phyloP scores from a whole-genome alignment of 2,329 filamentous ascomycete species.

The Grosmannia serpens region DNA sequence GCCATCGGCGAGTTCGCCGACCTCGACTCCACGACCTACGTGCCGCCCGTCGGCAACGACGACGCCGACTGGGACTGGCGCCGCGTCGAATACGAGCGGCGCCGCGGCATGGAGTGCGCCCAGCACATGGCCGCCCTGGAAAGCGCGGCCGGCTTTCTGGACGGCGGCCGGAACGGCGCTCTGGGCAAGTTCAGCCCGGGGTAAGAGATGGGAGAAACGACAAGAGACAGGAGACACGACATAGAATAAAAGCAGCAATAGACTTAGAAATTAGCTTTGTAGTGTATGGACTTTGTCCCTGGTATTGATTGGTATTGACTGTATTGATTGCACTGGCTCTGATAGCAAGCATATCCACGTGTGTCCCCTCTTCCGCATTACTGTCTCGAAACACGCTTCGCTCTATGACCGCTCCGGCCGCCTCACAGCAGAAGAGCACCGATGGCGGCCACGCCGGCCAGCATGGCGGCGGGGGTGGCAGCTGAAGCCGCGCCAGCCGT shows the following conservation, averaged over 20 bases:
- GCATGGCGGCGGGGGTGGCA: not conserved
- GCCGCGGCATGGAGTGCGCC: conserved; percentile 43
- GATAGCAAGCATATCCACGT: not conserved
- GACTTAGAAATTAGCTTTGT: not conserved
- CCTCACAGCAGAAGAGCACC: conserved; percentile 3
- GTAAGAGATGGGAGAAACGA: not conserved
- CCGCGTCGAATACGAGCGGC: conserved; percentile 41
- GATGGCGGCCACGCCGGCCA: conserved; percentile 3
- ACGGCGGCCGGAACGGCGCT: conserved; percentile 40
- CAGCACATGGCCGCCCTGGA: conserved; percentile 47
- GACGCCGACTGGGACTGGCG: conserved; percentile 45
- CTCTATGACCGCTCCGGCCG: too few species aligned
- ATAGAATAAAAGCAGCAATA: not conserved
- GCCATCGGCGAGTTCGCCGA: conserved; percentile 29
- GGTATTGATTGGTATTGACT: too few species aligned
- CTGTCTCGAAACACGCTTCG: not conserved
- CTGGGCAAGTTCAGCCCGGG: conserved; percentile 31
- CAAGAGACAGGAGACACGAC: not conserved
- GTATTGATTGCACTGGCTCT: not conserved
- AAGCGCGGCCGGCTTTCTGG: conserved; percentile 37
- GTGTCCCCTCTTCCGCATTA: not conserved
- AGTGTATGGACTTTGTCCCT: too few species aligned
- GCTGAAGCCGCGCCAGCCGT: conserved; percentile 6
- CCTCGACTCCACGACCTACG: conserved; percentile 24
- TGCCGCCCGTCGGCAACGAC: conserved; percentile 22